Conservation (phyloP, 257 asterid genomes). For the Jacaranda mimosifolia region DNA sequence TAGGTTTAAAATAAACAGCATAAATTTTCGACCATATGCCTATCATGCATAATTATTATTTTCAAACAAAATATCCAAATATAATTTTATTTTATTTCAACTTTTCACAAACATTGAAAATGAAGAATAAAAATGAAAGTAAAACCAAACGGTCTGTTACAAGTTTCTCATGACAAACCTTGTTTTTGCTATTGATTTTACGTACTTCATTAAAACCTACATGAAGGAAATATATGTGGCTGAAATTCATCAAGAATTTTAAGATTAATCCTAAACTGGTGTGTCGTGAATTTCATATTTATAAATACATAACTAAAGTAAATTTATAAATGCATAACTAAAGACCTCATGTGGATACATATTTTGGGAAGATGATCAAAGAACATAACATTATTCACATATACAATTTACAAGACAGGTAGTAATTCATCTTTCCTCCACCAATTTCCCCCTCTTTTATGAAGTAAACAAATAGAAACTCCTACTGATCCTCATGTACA, state of each 20-base stretch:
- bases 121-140: no score
- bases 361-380: not conserved
- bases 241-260: not conserved
- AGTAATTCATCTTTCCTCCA: not conserved
- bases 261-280: not conserved
- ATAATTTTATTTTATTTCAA: no score
- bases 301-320: not conserved
- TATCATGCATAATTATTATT: no score
- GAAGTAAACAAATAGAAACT: conserved; percentile 33
- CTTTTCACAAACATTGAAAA: no score
- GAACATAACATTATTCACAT: conserved; percentile 39
- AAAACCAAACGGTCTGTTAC: no score
- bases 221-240: no score
- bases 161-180: no score
- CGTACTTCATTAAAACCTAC: no score
- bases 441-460: conserved; percentile 35
- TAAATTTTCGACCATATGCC: no score
- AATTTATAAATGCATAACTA: not conserved
- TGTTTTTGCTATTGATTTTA: no score
- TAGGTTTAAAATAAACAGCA: no score
- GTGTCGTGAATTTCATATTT: not conserved
- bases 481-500: conserved; percentile 3
- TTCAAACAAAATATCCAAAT: no score
- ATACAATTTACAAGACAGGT: conserved; percentile 48
- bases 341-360: not conserved